Evolutionary conservation across 2,329 filamentous ascomycete genomes (phyloP).

Genomic region (Parafenestella ontariensis): DNA sequence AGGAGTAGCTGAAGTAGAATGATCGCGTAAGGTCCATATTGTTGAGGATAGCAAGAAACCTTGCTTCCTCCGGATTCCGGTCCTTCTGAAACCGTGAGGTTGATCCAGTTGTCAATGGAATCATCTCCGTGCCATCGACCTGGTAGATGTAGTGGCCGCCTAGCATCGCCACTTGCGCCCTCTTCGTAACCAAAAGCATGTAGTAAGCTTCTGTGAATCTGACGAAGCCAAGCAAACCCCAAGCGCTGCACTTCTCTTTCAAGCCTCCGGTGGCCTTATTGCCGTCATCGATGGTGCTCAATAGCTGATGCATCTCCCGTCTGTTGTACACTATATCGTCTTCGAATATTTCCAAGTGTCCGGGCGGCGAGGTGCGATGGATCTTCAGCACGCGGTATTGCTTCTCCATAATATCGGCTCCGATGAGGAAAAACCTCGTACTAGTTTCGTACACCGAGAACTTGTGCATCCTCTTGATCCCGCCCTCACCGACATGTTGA

Average conservation of each 20-base stretch:
- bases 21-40: constrained; percentile 89
- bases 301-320: constrained; percentile 88
- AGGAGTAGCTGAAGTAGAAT: constrained; percentile 99
- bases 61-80: constrained; percentile 84
- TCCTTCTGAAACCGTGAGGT: constrained; percentile 76
- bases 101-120: constrained; percentile 78
- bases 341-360: constrained; percentile 83
- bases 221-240: constrained; percentile 95
- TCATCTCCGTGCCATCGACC: constrained; percentile 89
- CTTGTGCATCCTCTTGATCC: constrained; percentile 77
- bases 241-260: constrained; percentile 86
- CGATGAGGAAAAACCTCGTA: constrained; percentile 91
- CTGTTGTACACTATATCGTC: constrained; percentile 95
- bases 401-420: constrained; percentile 86
- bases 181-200: constrained; percentile 95
- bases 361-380: constrained; percentile 82
- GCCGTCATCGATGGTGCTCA: constrained; percentile 93
- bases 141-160: constrained; percentile 97
- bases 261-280: constrained; percentile 91
- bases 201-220: constrained; percentile 95
- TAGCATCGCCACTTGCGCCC: constrained; percentile 93
- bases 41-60: constrained; percentile 86
- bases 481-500: constrained; percentile 52
- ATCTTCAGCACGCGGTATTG: constrained; percentile 94
- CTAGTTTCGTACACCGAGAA: constrained; percentile 98